Percentiles rank a stretch among this genome's conserved stretches.
These are phyloP conservation scores for Kwoniella sp. DNA, from an alignment of 768 basidiomycete species.

Conservation along the genomic window DNA sequence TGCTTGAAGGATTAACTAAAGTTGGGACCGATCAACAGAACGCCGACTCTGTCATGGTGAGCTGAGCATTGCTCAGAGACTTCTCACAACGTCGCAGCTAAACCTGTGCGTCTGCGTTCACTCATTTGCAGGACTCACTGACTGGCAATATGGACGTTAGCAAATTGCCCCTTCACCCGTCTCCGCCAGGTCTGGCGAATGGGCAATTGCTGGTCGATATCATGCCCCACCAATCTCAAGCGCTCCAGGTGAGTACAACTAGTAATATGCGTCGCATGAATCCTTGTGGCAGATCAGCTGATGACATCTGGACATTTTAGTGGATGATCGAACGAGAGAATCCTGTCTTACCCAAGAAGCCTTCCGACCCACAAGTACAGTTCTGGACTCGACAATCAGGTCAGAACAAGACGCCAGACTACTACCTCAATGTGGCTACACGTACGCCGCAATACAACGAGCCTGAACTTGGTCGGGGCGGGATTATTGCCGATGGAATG, in stretches of 20 bases:
- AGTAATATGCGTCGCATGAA: no score
- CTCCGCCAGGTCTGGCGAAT: conserved; percentile 69
- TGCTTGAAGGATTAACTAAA: conserved; percentile 70
- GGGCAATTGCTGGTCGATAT: conserved; percentile 73
- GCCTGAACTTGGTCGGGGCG: conserved; percentile 77
- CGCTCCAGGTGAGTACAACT: conserved; percentile 32
- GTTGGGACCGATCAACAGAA: conserved; percentile 77
- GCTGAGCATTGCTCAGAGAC: neutral
- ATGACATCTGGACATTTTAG: conserved; percentile 43
- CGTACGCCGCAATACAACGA: conserved; percentile 67
- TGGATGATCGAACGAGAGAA: conserved; percentile 85
- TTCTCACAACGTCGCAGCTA: conserved; percentile 46
- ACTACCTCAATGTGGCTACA: conserved; percentile 81
- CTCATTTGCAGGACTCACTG: conserved; percentile 42
- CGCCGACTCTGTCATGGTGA: conserved; percentile 56
- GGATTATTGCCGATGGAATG: conserved; percentile 88
- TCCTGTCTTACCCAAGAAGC: conserved; percentile 69
- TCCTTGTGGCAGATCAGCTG: no score
- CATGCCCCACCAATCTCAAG: conserved; percentile 70
- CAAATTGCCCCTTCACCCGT: conserved; percentile 68
- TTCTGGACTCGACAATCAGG: conserved; percentile 68
- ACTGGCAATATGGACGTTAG: conserved; percentile 63
- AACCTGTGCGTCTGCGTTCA: conserved; percentile 36
- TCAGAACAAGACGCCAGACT: conserved; percentile 57
- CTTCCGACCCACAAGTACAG: conserved; percentile 74